Evolutionary conservation across 2,329 filamentous ascomycete species (phyloP).

Genomic region (Colletotrichum graminicola): DNA sequence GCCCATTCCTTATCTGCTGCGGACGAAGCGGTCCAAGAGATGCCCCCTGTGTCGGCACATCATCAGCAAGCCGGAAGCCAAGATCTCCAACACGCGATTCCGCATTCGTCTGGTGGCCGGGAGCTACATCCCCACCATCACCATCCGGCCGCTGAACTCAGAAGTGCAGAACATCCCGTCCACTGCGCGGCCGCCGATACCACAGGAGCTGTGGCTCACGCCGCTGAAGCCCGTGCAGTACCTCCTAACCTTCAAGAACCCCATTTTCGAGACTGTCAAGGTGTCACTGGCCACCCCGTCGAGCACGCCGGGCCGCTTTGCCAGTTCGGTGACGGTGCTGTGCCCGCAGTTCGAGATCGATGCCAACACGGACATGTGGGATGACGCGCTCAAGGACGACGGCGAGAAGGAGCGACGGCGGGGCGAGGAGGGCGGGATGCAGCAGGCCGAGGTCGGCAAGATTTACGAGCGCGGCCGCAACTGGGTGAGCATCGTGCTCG

Average conservation of each 20-base stretch:
- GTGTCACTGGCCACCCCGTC: conserved; percentile 89
- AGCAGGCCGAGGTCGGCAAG: conserved; percentile 87
- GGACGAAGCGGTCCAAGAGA: conserved; percentile 93
- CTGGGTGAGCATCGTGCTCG: conserved; percentile 93
- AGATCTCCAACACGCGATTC: conserved; percentile 89
- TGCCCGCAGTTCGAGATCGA: conserved; percentile 96
- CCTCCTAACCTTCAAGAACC: conserved; percentile 91
- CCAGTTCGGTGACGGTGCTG: conserved; percentile 87
- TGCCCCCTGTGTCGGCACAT: conserved; percentile 95
- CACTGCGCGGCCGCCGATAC: conserved; percentile 47
- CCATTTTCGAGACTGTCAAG: conserved; percentile 90
- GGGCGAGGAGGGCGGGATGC: conserved; percentile 57
- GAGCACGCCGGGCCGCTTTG: conserved; percentile 80
- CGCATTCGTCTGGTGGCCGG: conserved; percentile 91
- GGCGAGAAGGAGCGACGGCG: conserved; percentile 53
- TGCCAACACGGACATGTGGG: conserved; percentile 88
- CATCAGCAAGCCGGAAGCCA: conserved; percentile 92
- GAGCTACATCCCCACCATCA: conserved; percentile 87
- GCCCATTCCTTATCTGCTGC: conserved; percentile 84
- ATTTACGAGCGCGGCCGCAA: conserved; percentile 96
- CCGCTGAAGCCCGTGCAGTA: conserved; percentile 79
- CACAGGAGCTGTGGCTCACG: conserved; percentile 58
- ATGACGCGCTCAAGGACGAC: conserved; percentile 82
- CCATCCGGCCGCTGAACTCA: conserved; percentile 72
- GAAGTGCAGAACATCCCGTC: conserved; percentile 45